A percentile compares a stretch with the other conserved stretches of the same genome.
Evolutionary conservation across 1,139 yeast species (phyloP).

Genomic region (Pichia sp.): DNA sequence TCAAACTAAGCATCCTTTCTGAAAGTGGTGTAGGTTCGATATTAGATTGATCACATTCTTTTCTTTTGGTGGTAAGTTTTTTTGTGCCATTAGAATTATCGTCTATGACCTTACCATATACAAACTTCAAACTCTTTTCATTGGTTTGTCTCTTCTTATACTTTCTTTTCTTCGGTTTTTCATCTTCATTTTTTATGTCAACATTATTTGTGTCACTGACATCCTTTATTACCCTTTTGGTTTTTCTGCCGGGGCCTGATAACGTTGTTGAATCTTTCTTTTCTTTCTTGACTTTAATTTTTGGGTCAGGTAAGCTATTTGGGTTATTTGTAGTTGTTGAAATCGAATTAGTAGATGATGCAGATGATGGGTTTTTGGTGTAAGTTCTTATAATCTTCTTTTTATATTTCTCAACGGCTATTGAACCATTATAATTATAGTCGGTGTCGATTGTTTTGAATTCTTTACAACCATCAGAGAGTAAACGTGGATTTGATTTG

Average conservation of each 20-base stretch:
- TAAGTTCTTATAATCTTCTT: background rate
- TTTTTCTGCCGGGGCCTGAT: background rate
- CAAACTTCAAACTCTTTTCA: slow-evolving; percentile 11
- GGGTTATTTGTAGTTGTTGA: background rate
- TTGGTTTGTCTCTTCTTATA: slow-evolving; percentile 4
- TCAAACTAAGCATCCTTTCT: background rate
- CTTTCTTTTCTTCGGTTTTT: slow-evolving; percentile 5
- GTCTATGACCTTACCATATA: slow-evolving; percentile 8
- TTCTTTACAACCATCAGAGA: slow-evolving; percentile 4
- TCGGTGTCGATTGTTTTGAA: slow-evolving; percentile 15
- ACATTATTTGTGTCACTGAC: background rate
- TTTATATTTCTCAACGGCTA: background rate
- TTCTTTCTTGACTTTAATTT: slow-evolving; percentile 3
- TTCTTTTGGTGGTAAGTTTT: slow-evolving; percentile 2
- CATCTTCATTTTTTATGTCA: background rate
- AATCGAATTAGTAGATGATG: background rate
- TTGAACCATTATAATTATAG: slow-evolving; percentile 1
- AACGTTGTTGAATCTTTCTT: background rate
- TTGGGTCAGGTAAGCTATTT: background rate
- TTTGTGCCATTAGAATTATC: slow-evolving; percentile 3
- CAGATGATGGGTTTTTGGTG: background rate
- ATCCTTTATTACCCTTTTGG: background rate
- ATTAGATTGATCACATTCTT: background rate
- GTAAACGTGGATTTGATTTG: slow-evolving; percentile 16
- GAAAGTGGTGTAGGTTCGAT: background rate